Evolutionary conservation across 2,329 filamentous ascomycete species (phyloP).

Genomic region (Cladosporium sp.): DNA sequence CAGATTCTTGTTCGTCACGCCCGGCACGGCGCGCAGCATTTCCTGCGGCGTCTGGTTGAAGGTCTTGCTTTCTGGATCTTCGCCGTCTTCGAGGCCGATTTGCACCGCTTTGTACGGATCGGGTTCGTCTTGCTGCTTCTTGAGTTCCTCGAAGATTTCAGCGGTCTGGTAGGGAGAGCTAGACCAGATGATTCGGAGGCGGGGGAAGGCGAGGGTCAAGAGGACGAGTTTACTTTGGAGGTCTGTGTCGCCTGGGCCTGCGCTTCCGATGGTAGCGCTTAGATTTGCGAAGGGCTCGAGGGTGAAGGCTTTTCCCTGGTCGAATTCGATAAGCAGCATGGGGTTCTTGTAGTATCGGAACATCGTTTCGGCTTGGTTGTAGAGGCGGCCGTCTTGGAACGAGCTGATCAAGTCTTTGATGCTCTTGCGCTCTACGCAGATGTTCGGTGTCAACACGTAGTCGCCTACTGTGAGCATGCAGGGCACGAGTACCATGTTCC

Average conservation of each 20-base stretch:
- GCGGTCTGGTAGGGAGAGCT: constrained; percentile 92
- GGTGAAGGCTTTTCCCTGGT: constrained; percentile 95
- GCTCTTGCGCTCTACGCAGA: constrained; percentile 93
- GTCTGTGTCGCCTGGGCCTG: constrained; percentile 62
- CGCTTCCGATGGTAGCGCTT: constrained; percentile 59
- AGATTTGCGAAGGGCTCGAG: constrained; percentile 59
- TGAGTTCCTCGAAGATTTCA: constrained; percentile 92
- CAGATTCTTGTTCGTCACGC: constrained; percentile 75
- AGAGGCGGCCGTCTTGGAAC: constrained; percentile 86
- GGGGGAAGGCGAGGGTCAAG: constrained; percentile 86
- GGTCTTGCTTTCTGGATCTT: constrained; percentile 53
- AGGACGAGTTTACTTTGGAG: constrained; percentile 90
- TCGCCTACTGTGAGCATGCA: constrained; percentile 97
- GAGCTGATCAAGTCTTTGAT: constrained; percentile 87
- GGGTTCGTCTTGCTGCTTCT: constrained; percentile 83
- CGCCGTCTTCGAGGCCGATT: constrained; percentile 66
- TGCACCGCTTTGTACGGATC: constrained; percentile 84
- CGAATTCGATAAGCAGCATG: constrained; percentile 95
- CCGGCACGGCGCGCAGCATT: constrained; percentile 81
- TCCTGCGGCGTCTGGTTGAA: constrained; percentile 87
- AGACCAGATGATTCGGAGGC: constrained; percentile 89
- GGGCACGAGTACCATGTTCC: constrained; percentile 82
- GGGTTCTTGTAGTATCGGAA: constrained; percentile 84
- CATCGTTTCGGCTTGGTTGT: constrained; percentile 91
- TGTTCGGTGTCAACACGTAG: constrained; percentile 86